Evolutionary conservation across 495 filamentous ascomycete genomes (phyloP).

Genomic region (Neurospora intermedia): DNA sequence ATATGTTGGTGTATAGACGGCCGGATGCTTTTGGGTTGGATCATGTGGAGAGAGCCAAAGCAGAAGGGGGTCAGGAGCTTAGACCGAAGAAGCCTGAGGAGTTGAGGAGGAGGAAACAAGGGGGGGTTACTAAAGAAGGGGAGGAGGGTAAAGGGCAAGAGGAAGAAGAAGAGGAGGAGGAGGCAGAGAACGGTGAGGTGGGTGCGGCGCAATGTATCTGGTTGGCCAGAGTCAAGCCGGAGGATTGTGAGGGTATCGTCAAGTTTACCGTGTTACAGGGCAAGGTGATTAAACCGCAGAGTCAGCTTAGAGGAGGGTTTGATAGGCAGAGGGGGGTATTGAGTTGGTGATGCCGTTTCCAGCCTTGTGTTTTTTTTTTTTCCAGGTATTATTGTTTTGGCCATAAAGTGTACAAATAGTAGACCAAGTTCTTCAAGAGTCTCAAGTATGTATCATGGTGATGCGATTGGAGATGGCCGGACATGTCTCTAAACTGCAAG

Average conservation of each 20-base stretch:
- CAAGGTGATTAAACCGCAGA: slow-evolving; percentile 79
- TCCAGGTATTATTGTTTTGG: not conserved
- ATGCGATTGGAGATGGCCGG: not conserved
- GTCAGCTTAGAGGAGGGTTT: slow-evolving; percentile 82
- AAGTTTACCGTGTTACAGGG: slow-evolving; percentile 84
- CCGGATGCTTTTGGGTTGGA: slow-evolving; percentile 49
- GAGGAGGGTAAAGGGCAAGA: not conserved
- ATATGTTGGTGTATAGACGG: slow-evolving; percentile 79
- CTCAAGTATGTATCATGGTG: not conserved
- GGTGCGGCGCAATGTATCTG: slow-evolving; percentile 84
- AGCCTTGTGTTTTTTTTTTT: not conserved
- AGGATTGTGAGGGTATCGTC: slow-evolving; percentile 92
- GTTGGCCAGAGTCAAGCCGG: slow-evolving; percentile 78
- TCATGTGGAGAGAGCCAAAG: slow-evolving; percentile 24
- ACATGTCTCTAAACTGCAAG: not conserved
- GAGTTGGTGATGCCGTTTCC: slow-evolving; percentile 59
- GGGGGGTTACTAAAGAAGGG: not conserved
- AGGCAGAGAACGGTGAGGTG: slow-evolving; percentile 17
- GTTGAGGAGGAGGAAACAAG: not conserved
- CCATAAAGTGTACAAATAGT: not conserved
- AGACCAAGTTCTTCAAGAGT: not conserved
- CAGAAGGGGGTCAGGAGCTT: slow-evolving; percentile 14
- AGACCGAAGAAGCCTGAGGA: slow-evolving; percentile 5
- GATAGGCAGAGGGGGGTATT: slow-evolving; percentile 67
- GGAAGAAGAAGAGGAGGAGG: slow-evolving; percentile 1